Percentiles rank a stretch among this genome's conserved stretches.
phyloP scores from a whole-genome alignment of 1,284 basidiomycete species.

The Rhizoctonia solani region DNA sequence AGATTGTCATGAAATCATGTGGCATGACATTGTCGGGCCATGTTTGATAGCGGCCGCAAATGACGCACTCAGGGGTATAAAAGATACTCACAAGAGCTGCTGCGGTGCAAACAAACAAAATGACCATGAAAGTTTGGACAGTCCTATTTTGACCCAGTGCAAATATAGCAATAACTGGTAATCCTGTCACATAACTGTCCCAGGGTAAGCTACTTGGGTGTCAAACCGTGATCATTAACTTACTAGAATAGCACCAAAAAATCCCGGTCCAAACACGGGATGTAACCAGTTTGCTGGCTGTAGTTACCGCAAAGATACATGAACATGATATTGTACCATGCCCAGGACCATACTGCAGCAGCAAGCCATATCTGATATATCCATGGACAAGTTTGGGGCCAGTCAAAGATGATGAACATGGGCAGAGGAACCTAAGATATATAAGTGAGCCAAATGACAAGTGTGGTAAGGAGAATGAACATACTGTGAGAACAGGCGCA shows the following conservation, averaged over 20 bases:
- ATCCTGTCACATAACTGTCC: constrained; percentile 57
- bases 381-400: constrained; percentile 60
- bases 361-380: constrained; percentile 64
- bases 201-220: background rate
- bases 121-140: constrained; percentile 11
- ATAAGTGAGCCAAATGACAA: constrained; percentile 42
- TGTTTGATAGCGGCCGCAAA: background rate
- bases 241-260: constrained; percentile 69
- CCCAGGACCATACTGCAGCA: constrained; percentile 39
- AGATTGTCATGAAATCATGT: too few relatives aligned
- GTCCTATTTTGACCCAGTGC: constrained; percentile 69
- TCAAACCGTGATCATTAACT: constrained; percentile 46
- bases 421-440: constrained; percentile 51
- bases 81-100: constrained; percentile 57
- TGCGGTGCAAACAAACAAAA: constrained; percentile 57
- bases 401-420: constrained; percentile 68
- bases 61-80: constrained; percentile 65
- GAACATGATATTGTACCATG: constrained; percentile 17
- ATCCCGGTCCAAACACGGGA: constrained; percentile 56
- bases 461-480: background rate
- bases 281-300: constrained; percentile 42
- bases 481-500: constrained; percentile 24
- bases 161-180: constrained; percentile 77
- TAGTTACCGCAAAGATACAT: constrained; percentile 59
- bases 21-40: background rate